Evolutionary conservation across 768 basidiomycete genomes (phyloP), one percentile per base, ranked within the genome.

Genomic region (Auriscalpium orientale): DNA sequence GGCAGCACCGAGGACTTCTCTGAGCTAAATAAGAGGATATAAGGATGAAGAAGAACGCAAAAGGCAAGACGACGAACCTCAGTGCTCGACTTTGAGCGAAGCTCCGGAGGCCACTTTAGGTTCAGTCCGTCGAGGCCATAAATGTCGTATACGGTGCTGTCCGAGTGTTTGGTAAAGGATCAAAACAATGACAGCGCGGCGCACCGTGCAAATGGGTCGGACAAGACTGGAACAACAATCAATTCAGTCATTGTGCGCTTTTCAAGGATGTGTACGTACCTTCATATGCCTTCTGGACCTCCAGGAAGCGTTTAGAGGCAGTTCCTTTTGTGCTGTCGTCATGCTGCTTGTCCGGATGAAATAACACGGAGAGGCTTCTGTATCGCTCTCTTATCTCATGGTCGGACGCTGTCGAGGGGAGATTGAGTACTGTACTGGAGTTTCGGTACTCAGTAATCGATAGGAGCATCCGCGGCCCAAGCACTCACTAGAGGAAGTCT

Each of bases 261-360:
- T 21, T 44, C 8, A 20, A 35, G 16, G 28, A 18, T 28, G 10
- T 15, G 15, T 22, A 51, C 74, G 52, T 62, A 85, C 87, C 80
- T 79, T 92, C 83, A 66, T 92, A 92, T 12, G 91, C 90, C 60
- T 85, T 85, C 60, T 91, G 89, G 20, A 94, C 78, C 66, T 85
- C 82, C 16, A 86, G 75, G 59, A 93, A 92, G 50, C 79, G 79
- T 35, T 77, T 74, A 22, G 82, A 79, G 0, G 91, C 89, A 1
- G 80, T 76, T 49, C 71, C 76, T 64, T 80, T 83, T 57, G 76
- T 70, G 16, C 67, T 67, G 52, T 80, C 78, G 64, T 82, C 80
- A 20, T 74, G 77, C 57, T 92, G 88, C 65, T 85, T 87, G 76
- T 95, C 91, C 0, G 91, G 91, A 62, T 95, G 91, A 60, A 89